Base-by-base conservation (phyloP, 306 rosid species). In the Argentina anserina region DNA sequence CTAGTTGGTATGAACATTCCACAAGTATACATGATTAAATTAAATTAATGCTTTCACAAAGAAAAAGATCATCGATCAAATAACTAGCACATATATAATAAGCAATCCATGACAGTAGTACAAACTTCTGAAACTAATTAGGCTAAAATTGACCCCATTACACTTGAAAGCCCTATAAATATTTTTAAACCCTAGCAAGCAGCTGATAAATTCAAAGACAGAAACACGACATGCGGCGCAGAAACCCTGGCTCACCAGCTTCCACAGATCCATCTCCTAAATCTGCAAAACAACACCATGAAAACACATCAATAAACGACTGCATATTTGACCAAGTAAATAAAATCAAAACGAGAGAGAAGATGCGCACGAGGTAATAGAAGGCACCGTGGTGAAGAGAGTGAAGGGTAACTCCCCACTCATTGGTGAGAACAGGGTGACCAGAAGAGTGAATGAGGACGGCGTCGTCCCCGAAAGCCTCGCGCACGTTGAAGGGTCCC, bases 381-480 rank as follows among this genome's bases (percentile, higher is more conserved):
- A 49, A 91, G 18, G 92, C 84, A 34, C 96, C 97, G 71, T 91
- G 88, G 65, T 89, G 90, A 68, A 94, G 97, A 23, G 96, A 79
- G 65, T 89, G 97, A 53, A 91, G 85, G 42, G 97, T 94, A 61
- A 88, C 72, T 7, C 98, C 98, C 96, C 97, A 94, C 40, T 89
- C 91, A 73, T 94, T 83, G 63, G 97, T 89, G 63, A 84, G 86
- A 66, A 94, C 92, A 5, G 96, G 95, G 53, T 86, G 98, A 70
- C 97, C 97, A 69, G 86, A 78, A 15, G 90, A 81, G 81, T 94
- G 89, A 65, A 94, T 76, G 41, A 94, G 92, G 13, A 89, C 91
- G 33, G 83, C 92, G 10, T 82, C 96, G 40, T 82, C 91, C 13
- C 97, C 98, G 76, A 94, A 91, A 15, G 98, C 96, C 80, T 84